phyloP scores from a whole-genome alignment of 202 grass and related monocot species.

The Zizania palustris region DNA sequence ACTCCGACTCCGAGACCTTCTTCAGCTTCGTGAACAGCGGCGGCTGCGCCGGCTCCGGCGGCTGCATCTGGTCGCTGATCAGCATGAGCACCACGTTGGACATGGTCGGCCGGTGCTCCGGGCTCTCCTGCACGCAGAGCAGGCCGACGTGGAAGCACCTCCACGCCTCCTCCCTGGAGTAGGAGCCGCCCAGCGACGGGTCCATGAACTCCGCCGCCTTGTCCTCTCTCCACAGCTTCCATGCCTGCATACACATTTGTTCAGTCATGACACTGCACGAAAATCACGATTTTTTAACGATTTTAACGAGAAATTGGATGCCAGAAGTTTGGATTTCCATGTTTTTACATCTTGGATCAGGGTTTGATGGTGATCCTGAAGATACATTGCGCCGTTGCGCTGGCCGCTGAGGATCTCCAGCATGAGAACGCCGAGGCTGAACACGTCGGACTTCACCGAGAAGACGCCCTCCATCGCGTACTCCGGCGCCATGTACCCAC shows the following conservation, averaged over 20 bases:
- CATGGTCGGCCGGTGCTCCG: conserved; percentile 81
- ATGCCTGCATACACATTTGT: conserved; percentile 48
- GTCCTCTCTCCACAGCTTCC: conserved; percentile 71
- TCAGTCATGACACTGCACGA: not conserved
- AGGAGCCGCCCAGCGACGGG: conserved; percentile 47
- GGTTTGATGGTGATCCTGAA: conserved; percentile 62
- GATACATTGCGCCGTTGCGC: conserved; percentile 67
- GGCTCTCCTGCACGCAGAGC: conserved; percentile 85
- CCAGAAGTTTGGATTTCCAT: not conserved
- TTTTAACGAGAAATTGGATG: not conserved
- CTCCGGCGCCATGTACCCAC: conserved; percentile 94
- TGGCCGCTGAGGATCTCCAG: conserved; percentile 89
- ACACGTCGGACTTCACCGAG: conserved; percentile 94
- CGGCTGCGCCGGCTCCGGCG: conserved; percentile 53
- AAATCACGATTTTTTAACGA: not conserved
- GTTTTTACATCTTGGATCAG: conserved; percentile 63
- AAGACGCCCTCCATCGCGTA: conserved; percentile 79
- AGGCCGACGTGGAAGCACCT: conserved; percentile 76
- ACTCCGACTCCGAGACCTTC: conserved; percentile 37
- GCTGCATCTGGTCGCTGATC: conserved; percentile 68
- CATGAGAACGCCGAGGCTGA: conserved; percentile 89
- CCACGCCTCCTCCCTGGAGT: conserved; percentile 48
- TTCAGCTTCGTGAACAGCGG: conserved; percentile 48
- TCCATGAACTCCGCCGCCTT: conserved; percentile 72
- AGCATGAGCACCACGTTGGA: conserved; percentile 80